Base-by-base conservation (phyloP, 2,329 filamentous ascomycete genomes). In the Saccharata proteae region DNA sequence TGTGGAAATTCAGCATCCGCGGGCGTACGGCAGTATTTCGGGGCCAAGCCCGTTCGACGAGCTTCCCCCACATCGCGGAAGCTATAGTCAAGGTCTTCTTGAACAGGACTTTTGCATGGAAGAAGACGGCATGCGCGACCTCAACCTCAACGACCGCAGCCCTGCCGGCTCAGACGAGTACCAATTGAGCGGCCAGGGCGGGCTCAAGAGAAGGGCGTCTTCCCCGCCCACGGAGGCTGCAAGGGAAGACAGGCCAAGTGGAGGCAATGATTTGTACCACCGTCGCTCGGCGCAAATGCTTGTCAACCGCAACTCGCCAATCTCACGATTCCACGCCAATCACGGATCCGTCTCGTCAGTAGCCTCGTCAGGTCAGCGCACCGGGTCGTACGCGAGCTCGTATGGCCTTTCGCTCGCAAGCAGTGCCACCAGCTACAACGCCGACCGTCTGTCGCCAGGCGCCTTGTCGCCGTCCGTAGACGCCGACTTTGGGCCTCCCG, bases 351-450 rank as follows among this genome's bases (percentile, higher is more conserved):
- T 77, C 15, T 80, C 76, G 5, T 77, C 76, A n/a, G 32, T 29
- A 4, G 63, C 65, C 6, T 73, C 73, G n/a, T 79, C 74, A 5
- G 69, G 68, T 28, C 64, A 69, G 37, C 67, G 71, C 40, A 73
- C 67, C 26, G 68, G 67, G 16, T 80, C 75, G 2, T 69, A 76
- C 44, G 68, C 71, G 9, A 79, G 75, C 6, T 72, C 70, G 6
- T 60, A 65, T 35, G 65, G 63, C 7, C 53, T 77, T 13, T 79
- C 75, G 12, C 59, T 70, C 41, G 67, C 67, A 26, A 78, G 73
- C 54, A 80, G 74, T 48, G 65, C 74, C 46, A 77, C 74, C 19
- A 79, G 72, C 47, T 67, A 74, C 40, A 68, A 66, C 26, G 74
- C 72, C 18, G 67, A 69, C 34, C 68, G 69, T 29, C 55, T 70